Conservation (phyloP, 2,329 filamentous ascomycete genomes). For the Coleophoma eucalyptorum region DNA sequence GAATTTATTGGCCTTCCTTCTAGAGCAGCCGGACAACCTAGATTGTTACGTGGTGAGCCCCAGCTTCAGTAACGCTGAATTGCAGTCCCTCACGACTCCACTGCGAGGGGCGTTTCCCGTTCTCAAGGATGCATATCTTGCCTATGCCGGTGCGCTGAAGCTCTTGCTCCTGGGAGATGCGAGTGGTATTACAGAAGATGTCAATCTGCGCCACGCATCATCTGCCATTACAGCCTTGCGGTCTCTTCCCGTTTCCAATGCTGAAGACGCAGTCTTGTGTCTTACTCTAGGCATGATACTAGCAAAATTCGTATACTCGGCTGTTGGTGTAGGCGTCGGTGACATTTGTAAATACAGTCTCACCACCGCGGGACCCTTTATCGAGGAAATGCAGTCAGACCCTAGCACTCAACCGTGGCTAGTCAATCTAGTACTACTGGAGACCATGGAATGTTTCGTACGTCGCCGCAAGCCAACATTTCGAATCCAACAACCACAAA, state of each 20-base stretch:
- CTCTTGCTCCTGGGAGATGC: too few species aligned
- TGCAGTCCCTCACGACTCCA: conserved; percentile 11
- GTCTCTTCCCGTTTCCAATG: conserved; percentile 15
- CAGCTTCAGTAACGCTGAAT: conserved; percentile 16
- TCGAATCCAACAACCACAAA: conserved; percentile 8
- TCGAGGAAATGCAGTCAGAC: conserved; percentile 7
- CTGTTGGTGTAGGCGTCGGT: conserved; percentile 20
- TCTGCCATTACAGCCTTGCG: conserved; percentile 17
- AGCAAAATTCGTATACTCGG: conserved; percentile 21
- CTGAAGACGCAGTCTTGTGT: conserved; percentile 18
- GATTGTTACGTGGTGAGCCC: conserved; percentile 17
- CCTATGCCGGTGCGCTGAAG: conserved; percentile 19
- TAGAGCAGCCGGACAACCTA: conserved; percentile 15
- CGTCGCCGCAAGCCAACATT: conserved; percentile 19
- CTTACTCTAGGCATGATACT: conserved; percentile 17
- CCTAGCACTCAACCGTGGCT: conserved; percentile 11
- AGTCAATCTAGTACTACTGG: conserved; percentile 19
- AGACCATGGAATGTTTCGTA: conserved; percentile 24
- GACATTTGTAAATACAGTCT: conserved; percentile 18
- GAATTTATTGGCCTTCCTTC: conserved; percentile 18
- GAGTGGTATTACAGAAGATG: too few species aligned
- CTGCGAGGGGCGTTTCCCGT: conserved; percentile 13
- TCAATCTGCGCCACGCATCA: conserved; percentile 13
- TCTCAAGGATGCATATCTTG: conserved; percentile 23
- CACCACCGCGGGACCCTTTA: conserved; percentile 14